phyloP scores from a whole-genome alignment of 2,329 filamentous ascomycete species.

The Monilinia fructicola region DNA sequence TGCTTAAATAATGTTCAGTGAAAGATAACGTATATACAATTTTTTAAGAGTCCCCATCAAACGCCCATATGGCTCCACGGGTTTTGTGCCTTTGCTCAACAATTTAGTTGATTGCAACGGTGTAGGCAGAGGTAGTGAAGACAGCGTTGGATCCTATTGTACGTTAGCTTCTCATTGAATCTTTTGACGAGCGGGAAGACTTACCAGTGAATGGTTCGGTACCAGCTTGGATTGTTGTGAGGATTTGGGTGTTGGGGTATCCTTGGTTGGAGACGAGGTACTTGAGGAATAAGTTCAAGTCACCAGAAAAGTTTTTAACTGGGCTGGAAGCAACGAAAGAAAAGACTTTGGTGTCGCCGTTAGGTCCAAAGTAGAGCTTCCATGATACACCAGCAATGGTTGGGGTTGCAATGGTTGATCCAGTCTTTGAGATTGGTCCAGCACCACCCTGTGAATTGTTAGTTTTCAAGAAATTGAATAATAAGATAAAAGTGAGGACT shows the following conservation, averaged over 20 bases:
- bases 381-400: conserved; percentile 55
- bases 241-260: conserved; percentile 50
- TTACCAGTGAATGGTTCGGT: conserved; percentile 55
- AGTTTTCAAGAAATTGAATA: neutral
- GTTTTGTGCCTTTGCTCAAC: neutral
- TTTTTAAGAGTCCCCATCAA: neutral
- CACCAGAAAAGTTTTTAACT: conserved; percentile 54
- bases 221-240: conserved; percentile 54
- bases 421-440: conserved; percentile 55
- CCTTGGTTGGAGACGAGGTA: conserved; percentile 54
- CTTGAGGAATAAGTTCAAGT: conserved; percentile 57
- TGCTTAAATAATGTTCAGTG: neutral
- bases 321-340: conserved; percentile 54
- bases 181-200: neutral
- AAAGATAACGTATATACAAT: neutral
- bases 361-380: conserved; percentile 61
- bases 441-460: conserved; percentile 46
- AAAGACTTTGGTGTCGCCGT: conserved; percentile 59
- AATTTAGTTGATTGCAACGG: conserved; percentile 24
- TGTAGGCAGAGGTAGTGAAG: conserved; percentile 45
- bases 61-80: no score
- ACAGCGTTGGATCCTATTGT: conserved; percentile 46
- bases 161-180: neutral
- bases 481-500: neutral
- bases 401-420: conserved; percentile 52